Evolutionary conservation across 2,329 filamentous ascomycete species (phyloP).

Genomic region (Ophiostoma tasmaniense): DNA sequence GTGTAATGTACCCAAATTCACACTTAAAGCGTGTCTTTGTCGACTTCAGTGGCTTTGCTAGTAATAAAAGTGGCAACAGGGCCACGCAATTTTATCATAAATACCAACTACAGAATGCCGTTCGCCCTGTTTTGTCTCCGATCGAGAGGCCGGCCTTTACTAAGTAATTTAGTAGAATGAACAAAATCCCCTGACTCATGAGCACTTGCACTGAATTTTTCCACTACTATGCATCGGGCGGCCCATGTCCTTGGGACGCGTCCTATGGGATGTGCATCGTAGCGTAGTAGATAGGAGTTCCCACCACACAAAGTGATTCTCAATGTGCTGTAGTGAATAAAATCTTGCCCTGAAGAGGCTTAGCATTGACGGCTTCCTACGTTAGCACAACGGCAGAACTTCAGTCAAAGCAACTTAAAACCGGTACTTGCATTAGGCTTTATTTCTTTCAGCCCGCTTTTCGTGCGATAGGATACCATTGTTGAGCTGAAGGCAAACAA

Average conservation of each 20-base stretch:
- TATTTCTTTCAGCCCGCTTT: not conserved
- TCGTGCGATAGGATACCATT: not conserved
- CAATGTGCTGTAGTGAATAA: not conserved
- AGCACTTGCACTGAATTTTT: not conserved
- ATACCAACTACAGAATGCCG: not conserved
- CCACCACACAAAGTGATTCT: not conserved
- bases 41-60: not conserved
- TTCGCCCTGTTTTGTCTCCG: not conserved
- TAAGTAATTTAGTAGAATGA: no score
- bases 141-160: not conserved
- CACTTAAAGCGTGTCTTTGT: not conserved
- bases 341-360: not conserved
- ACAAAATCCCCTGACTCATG: not conserved
- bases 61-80: not conserved
- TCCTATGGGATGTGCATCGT: not conserved
- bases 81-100: not conserved
- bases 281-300: not conserved
- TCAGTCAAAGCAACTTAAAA: not conserved
- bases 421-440: not conserved
- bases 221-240: not conserved
- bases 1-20: not conserved
- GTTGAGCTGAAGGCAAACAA: no score
- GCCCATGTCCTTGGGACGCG: not conserved
- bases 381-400: not conserved
- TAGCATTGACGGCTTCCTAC: not conserved